Conservation (phyloP, 2,329 filamentous ascomycete genomes). For the Hymenoscyphus infarciens region DNA sequence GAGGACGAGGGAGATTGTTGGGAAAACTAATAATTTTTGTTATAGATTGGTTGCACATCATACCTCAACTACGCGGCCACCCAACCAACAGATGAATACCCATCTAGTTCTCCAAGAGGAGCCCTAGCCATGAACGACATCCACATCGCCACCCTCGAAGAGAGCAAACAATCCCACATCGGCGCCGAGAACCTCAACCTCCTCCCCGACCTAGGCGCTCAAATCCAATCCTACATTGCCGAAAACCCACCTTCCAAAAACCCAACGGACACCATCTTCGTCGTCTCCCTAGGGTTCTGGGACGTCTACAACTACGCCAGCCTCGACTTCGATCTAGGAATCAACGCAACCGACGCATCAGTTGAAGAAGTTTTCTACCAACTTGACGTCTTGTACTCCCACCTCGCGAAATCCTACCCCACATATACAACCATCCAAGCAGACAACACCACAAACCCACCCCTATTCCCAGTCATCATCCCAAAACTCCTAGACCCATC, state of each 20-base stretch:
- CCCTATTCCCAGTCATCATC: slow-evolving; percentile 48
- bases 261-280: slow-evolving; percentile 28
- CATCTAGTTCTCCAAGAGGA: slow-evolving; percentile 25
- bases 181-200: neutral
- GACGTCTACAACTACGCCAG: slow-evolving; percentile 32
- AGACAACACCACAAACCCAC: slow-evolving; percentile 8
- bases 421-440: neutral
- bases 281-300: slow-evolving; percentile 35
- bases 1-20: neutral
- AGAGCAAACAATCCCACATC: neutral
- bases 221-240: slow-evolving; percentile 30
- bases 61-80: slow-evolving; percentile 31
- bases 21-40: neutral
- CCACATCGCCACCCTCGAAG: slow-evolving; percentile 15
- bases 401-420: slow-evolving; percentile 18
- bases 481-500: slow-evolving; percentile 52
- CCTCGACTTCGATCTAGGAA: slow-evolving; percentile 20
- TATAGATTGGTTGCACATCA: slow-evolving; percentile 32
- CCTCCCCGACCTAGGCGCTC: slow-evolving; percentile 30
- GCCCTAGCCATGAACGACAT: slow-evolving; percentile 26
- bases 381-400: slow-evolving; percentile 29
- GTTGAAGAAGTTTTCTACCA: slow-evolving; percentile 30
- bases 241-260: slow-evolving; percentile 18
- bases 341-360: slow-evolving; percentile 21
- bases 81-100: slow-evolving; percentile 24